A percentile compares a stretch with the other conserved stretches of the same genome.
Evolutionary conservation across 2,329 filamentous ascomycete species (phyloP).

Genomic region (Macrophomina pseudophaseolina): DNA sequence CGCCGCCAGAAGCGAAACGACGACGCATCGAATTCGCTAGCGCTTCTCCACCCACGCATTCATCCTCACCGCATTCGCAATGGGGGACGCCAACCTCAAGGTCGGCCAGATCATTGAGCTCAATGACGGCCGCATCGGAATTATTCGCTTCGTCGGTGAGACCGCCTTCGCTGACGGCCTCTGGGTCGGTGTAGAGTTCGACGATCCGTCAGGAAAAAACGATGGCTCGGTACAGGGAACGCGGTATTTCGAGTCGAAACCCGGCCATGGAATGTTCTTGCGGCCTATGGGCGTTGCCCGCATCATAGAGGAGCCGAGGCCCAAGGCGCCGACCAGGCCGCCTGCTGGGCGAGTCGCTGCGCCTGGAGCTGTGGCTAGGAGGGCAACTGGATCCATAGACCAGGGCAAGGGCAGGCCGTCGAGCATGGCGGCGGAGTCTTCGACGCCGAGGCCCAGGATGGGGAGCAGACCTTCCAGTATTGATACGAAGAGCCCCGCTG

Average conservation of each 20-base stretch:
- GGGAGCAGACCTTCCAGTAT: conserved; percentile 25
- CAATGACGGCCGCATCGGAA: conserved; percentile 75
- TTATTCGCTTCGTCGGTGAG: conserved; percentile 79
- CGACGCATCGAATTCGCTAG: conserved; percentile 16
- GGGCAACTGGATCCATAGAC: conserved; percentile 33
- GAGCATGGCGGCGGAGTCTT: conserved; percentile 29
- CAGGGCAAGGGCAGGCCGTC: conserved; percentile 20
- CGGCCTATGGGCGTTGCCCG: conserved; percentile 69
- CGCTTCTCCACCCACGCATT: neutral
- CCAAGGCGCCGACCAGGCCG: conserved; percentile 30
- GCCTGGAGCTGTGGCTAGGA: conserved; percentile 31
- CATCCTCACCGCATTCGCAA: neutral
- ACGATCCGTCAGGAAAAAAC: conserved; percentile 85
- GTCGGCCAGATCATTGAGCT: conserved; percentile 78
- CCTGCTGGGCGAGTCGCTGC: conserved; percentile 11
- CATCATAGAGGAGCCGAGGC: conserved; percentile 54
- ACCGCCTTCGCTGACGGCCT: conserved; percentile 81
- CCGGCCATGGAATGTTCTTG: conserved; percentile 82
- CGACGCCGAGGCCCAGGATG: conserved; percentile 27
- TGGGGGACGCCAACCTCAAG: conserved; percentile 19
- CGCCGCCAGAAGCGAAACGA: conserved; percentile 12
- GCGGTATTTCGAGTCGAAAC: conserved; percentile 82
- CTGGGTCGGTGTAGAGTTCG: conserved; percentile 90
- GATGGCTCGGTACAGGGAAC: conserved; percentile 88
- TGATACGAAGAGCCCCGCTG: conserved; percentile 34